phyloP scores from a whole-genome alignment of 2,329 filamentous ascomycete species.

The Arthroderma sp. region DNA sequence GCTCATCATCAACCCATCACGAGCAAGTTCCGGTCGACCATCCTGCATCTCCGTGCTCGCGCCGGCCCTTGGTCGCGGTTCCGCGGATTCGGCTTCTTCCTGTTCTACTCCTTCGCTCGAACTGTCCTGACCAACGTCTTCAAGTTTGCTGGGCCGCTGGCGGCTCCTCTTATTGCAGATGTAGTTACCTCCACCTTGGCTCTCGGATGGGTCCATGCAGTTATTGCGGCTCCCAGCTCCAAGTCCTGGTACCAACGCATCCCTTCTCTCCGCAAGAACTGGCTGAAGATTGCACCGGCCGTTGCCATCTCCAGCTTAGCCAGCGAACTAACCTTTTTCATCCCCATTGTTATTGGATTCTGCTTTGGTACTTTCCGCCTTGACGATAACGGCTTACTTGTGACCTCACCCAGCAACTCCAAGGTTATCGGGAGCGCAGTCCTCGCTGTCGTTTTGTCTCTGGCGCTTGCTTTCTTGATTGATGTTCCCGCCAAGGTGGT shows the following conservation, averaged over 20 bases:
- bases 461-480: constrained; percentile 46
- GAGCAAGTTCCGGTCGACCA: constrained; percentile 45
- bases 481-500: constrained; percentile 65
- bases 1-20: constrained; percentile 49
- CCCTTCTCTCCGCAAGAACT: constrained; percentile 48
- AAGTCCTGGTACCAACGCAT: constrained; percentile 59
- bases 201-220: constrained; percentile 72
- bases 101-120: constrained; percentile 39
- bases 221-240: constrained; percentile 58
- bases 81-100: constrained; percentile 50
- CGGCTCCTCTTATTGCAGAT: constrained; percentile 45
- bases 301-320: constrained; percentile 49
- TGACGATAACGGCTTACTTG: constrained; percentile 19
- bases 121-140: constrained; percentile 37
- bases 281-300: constrained; percentile 59
- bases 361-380: constrained; percentile 38
- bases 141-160: constrained; percentile 34
- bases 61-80: constrained; percentile 56
- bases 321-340: constrained; percentile 37
- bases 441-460: constrained; percentile 12
- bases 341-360: constrained; percentile 35
- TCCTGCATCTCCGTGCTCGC: constrained; percentile 49
- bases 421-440: constrained; percentile 28
- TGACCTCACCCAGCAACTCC: constrained; percentile 22
- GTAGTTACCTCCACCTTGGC: constrained; percentile 55